Evolutionary conservation across 495 filamentous ascomycete genomes (phyloP), one percentile per base, ranked within the genome.

Genomic region (Wilcoxina mikolae): DNA sequence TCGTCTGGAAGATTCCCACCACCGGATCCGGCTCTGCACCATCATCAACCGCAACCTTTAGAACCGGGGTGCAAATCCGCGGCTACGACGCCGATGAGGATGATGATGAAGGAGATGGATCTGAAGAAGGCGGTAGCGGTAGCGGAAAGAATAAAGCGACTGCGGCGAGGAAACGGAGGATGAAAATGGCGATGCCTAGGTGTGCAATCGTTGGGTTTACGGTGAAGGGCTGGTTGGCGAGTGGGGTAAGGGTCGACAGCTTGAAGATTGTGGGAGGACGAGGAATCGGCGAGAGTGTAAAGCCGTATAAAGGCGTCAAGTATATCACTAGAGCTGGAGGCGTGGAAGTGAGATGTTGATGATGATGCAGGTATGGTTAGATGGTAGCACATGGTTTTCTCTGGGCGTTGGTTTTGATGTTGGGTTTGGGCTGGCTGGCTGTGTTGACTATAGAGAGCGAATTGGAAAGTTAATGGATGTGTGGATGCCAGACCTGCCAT

Each of bases 221-320:
- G 25, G 86, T 95, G 12, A 88, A 87, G 67, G 93, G 93, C 11
- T 96, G 91, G 91, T 70, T 96, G 57, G 80, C 88, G 4, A 96
- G 91, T 64, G 91, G 91, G 25, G 82, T 99, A 55, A 88, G 79
- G 65, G 87, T 99, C 2, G 91, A 96, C 50, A 87, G 85, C 61
- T 75, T 99, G 51, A 74, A 78, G 29, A 74, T 99, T 44, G 88
- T 95, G 63, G 72, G 76, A n/a, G 80, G 85, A 60, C 87, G 81
- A 71, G 91, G 91, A 2, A 57, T 99, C 10, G 88, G 87, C 0
- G 85, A 94, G 60, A 79, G 82, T 10, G 78, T 96, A 41, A 89
- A 85, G 68, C 91, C 93, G 38, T 99, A 94, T 68, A 99, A 96
- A 72, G 93, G 91, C 11, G 91, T 96, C 44, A 99, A 96, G 70